phyloP scores from a whole-genome alignment of 2,329 filamentous ascomycete species.

The Colletotrichum sp. region DNA sequence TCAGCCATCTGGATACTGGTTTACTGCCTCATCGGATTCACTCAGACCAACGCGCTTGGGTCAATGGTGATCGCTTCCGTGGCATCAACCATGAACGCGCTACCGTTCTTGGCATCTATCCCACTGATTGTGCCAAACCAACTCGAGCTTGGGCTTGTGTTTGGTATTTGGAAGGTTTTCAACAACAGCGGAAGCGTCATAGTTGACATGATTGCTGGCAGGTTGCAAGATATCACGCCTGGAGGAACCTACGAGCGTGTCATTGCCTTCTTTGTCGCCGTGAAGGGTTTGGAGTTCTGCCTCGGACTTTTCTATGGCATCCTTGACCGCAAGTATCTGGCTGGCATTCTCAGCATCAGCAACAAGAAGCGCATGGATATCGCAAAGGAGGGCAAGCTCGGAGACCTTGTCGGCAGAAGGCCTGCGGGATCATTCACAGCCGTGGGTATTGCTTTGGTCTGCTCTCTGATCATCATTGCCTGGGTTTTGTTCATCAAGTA shows the following conservation, averaged over 20 bases:
- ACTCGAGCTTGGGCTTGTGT: constrained; percentile 26
- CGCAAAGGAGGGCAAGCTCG: constrained; percentile 18
- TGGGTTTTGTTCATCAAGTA: constrained; percentile 25
- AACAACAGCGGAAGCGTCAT: constrained; percentile 30
- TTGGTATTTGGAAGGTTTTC: constrained; percentile 31
- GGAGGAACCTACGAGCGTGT: constrained; percentile 27
- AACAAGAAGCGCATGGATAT: constrained; percentile 22
- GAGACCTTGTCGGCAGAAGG: constrained; percentile 16
- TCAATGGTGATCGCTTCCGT: constrained; percentile 29
- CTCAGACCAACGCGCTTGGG: constrained; percentile 24
- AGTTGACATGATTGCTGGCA: constrained; percentile 30
- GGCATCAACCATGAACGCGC: constrained; percentile 27
- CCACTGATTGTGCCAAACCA: constrained; percentile 26
- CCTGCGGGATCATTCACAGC: constrained; percentile 1
- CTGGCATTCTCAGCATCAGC: constrained; percentile 21
- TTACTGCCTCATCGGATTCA: constrained; percentile 28
- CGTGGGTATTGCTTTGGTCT: constrained; percentile 10
- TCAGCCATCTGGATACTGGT: constrained; percentile 27
- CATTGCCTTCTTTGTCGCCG: constrained; percentile 26
- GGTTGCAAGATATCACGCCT: constrained; percentile 28
- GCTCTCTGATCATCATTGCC: constrained; percentile 21
- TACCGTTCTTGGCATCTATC: constrained; percentile 29
- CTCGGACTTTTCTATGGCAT: constrained; percentile 28
- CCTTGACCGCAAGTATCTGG: constrained; percentile 22
- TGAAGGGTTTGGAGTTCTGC: constrained; percentile 30